Conservation (phyloP, 768 basidiomycete species). For the Zangia roseola region DNA sequence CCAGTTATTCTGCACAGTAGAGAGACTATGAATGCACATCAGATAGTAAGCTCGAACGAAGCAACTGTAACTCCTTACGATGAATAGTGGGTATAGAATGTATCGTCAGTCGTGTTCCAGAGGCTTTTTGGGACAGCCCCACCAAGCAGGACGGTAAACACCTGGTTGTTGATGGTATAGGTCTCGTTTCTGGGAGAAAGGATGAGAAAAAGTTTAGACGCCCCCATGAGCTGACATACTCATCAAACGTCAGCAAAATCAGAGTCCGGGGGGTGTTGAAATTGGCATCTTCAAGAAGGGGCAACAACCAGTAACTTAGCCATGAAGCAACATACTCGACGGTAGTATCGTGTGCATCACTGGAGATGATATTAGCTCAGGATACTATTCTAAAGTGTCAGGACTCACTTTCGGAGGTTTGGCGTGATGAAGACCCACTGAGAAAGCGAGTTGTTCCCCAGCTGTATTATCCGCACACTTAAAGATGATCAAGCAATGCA, state of each 20-base stretch:
- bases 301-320: conserved; percentile 50
- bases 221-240: conserved; percentile 37
- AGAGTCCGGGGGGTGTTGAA: conserved; percentile 58
- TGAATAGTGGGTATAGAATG: conserved; percentile 64
- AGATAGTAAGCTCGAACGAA: background rate
- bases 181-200: conserved; percentile 23
- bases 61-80: conserved; percentile 15
- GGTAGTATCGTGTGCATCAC: conserved; percentile 62
- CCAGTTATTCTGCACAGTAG: conserved; percentile 63
- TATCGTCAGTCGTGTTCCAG: conserved; percentile 46
- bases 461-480: conserved; percentile 2
- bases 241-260: conserved; percentile 63
- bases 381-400: background rate
- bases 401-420: conserved; percentile 41
- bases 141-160: conserved; percentile 46
- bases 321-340: conserved; percentile 46
- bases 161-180: conserved; percentile 43
- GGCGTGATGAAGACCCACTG: conserved; percentile 67
- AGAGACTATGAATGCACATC: conserved; percentile 30
- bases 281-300: conserved; percentile 45
- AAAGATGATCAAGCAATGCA: background rate
- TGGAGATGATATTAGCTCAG: conserved; percentile 19
- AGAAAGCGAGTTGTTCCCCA: conserved; percentile 43
- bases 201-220: background rate
- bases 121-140: conserved; percentile 43